phyloP scores from a whole-genome alignment of 345 rosid genomes.

The Pugionium dolabratum region DNA sequence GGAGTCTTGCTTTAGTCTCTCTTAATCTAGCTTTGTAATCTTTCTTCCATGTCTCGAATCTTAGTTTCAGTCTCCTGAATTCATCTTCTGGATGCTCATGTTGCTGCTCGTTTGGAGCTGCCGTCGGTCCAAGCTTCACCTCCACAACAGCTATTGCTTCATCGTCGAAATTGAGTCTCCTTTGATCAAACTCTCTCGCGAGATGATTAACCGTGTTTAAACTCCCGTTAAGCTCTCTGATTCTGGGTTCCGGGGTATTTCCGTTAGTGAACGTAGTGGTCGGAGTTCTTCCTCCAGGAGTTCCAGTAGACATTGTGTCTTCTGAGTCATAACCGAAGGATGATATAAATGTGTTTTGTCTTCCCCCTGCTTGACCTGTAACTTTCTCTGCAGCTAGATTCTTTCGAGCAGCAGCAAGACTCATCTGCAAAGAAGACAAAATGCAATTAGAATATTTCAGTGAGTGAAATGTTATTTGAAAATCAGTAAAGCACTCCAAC shows the following conservation, averaged over 20 bases:
- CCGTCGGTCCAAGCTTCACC: background rate
- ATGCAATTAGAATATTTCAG: constrained; percentile 4
- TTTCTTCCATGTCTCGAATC: constrained; percentile 84
- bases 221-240: constrained; percentile 56
- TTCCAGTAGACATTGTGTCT: constrained; percentile 57
- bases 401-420: constrained; percentile 73
- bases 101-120: background rate
- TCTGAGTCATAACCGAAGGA: constrained; percentile 53
- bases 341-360: background rate
- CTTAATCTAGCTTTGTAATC: constrained; percentile 69
- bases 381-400: constrained; percentile 54
- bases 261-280: background rate
- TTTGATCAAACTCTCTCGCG: constrained; percentile 61
- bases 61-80: constrained; percentile 53
- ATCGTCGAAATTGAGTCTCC: constrained; percentile 58
- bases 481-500: constrained; percentile 35
- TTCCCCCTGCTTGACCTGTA: constrained; percentile 34
- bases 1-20: constrained; percentile 61
- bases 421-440: constrained; percentile 47
- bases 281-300: constrained; percentile 40
- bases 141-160: constrained; percentile 56
- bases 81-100: constrained; percentile 50
- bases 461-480: background rate
- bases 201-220: constrained; percentile 47
- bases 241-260: constrained; percentile 9